Evolutionary conservation across 371 early-diverging fungal species (phyloP).

Genomic region (Syncephalastrum racemosum): DNA sequence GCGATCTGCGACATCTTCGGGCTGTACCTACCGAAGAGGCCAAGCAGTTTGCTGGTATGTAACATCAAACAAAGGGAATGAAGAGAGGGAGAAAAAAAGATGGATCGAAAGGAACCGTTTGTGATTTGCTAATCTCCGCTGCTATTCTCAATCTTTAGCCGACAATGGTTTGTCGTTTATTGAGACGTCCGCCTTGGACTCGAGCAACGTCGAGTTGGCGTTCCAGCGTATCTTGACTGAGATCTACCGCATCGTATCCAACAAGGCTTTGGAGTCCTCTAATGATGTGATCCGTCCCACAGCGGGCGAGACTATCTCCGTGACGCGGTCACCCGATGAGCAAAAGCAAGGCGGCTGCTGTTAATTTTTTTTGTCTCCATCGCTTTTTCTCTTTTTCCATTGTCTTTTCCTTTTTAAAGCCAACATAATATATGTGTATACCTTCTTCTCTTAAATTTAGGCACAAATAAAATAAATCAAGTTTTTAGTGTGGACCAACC

Average conservation of each 20-base stretch:
- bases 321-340: constrained; percentile 63
- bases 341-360: constrained; percentile 76
- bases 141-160: constrained; percentile 42
- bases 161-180: constrained; percentile 91
- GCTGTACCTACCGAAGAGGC: constrained; percentile 98
- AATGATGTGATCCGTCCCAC: constrained; percentile 72
- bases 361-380: constrained; percentile 37
- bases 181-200: constrained; percentile 94
- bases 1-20: constrained; percentile 94
- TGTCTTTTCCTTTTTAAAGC: neutral
- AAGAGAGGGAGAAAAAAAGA: neutral
- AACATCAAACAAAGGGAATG: constrained; percentile 3
- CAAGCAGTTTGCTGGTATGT: constrained; percentile 88
- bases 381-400: constrained; percentile 4
- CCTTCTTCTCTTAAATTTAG: constrained; percentile 1
- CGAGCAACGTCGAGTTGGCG: constrained; percentile 91
- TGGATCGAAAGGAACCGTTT: neutral
- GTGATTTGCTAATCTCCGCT: constrained; percentile 1
- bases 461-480: constrained; percentile 2
- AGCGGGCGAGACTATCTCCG: constrained; percentile 75
- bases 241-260: constrained; percentile 90
- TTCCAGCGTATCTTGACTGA: constrained; percentile 95
- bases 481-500: neutral
- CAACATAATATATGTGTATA: neutral
- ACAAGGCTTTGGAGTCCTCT: constrained; percentile 83